Conservation (phyloP, 441 rosid species). For the Syzygium malaccense region DNA sequence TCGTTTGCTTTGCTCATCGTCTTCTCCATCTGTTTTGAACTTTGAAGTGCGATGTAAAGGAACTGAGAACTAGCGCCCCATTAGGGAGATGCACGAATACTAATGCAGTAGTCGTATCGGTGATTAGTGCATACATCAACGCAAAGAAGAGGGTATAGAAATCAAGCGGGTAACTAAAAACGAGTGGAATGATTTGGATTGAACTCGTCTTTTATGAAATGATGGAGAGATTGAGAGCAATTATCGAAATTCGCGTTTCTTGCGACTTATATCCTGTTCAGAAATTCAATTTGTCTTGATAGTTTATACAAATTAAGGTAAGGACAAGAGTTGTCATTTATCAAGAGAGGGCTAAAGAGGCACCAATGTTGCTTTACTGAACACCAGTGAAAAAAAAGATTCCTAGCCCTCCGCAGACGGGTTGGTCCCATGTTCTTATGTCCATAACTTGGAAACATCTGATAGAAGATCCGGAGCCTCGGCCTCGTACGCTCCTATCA, state of each 20-base stretch:
- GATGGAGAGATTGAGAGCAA: neutral
- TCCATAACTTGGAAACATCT: neutral
- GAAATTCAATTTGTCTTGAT: neutral
- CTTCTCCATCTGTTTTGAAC: neutral
- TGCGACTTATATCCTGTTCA: neutral
- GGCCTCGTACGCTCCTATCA: neutral
- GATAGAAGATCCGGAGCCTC: neutral
- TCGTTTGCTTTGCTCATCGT: neutral
- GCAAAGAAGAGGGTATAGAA: neutral
- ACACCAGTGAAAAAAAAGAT: neutral
- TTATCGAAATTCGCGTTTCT: neutral
- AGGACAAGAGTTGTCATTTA: neutral
- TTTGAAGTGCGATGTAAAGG: neutral
- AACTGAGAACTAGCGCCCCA: neutral
- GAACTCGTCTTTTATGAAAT: neutral
- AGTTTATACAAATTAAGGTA: neutral
- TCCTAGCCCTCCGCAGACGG: neutral
- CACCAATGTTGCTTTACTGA: neutral
- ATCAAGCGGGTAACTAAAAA: neutral
- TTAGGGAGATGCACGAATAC: neutral
- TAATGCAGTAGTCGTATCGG: neutral
- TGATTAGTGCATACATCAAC: neutral
- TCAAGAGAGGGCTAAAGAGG: neutral
- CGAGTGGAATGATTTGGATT: neutral
- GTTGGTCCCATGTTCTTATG: neutral